Conservation (phyloP, 2,329 filamentous ascomycete species). For the Curvularia eragrostidis region DNA sequence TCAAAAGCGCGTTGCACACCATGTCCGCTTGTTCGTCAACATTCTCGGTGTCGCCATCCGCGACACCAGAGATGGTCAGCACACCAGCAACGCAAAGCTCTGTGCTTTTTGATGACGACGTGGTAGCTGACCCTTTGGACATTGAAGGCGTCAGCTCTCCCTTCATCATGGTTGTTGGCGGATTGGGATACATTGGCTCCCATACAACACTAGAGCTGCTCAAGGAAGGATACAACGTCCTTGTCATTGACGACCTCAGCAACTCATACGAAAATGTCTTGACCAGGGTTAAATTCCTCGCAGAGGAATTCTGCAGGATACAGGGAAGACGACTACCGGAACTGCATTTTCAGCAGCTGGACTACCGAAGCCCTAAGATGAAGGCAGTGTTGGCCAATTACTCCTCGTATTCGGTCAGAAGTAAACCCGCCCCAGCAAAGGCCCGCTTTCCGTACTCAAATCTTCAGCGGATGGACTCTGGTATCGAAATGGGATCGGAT, state of each 20-base stretch:
- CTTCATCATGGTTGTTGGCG: conserved; percentile 61
- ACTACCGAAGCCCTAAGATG: conserved; percentile 56
- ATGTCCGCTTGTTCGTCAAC: conserved; percentile 40
- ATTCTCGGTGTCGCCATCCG: conserved; percentile 35
- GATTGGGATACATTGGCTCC: conserved; percentile 63
- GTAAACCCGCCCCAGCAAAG: conserved; percentile 20
- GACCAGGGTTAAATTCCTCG: conserved; percentile 46
- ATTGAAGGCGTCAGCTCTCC: conserved; percentile 47
- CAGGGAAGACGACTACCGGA: conserved; percentile 53
- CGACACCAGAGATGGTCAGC: conserved; percentile 38
- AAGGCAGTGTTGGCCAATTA: conserved; percentile 54
- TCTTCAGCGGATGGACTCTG: conserved; percentile 41
- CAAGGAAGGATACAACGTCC: conserved; percentile 61
- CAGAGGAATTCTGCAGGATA: conserved; percentile 48
- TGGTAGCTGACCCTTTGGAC: conserved; percentile 52
- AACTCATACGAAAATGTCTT: conserved; percentile 55
- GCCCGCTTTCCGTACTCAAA: conserved; percentile 38
- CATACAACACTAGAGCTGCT: conserved; percentile 63
- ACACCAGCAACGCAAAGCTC: conserved; percentile 57
- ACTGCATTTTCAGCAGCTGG: conserved; percentile 56
- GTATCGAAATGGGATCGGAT: conserved; percentile 39
- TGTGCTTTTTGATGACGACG: conserved; percentile 57
- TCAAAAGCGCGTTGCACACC: conserved; percentile 31
- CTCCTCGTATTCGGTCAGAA: conserved; percentile 33
- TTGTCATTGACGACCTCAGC: conserved; percentile 55